Evolutionary conservation across 306 rosid species (phyloP), one percentile per base, ranked within the genome.

Genomic region (Malus asiatica): DNA sequence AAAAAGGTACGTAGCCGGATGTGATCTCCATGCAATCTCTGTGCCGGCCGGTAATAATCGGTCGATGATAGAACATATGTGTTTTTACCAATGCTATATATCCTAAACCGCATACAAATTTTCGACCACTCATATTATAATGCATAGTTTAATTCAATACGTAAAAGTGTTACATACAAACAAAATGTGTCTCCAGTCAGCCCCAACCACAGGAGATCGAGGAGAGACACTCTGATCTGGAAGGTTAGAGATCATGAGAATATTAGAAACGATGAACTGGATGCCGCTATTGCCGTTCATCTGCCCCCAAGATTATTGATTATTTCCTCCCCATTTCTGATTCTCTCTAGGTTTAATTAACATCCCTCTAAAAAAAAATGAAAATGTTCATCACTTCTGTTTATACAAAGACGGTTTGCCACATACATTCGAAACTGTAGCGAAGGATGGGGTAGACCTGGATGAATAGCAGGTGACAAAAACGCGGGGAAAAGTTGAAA

Each of bases 221-320:
- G 32, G 20, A 8, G 55, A n/a, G 55, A 3, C 13, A 3, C 29
- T 73, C 74, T 33, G 66, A 74, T 73, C 55, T n/a, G 65, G 79
- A 67, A 65, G 76, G 78, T 80, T 77, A 72, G 75, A 76, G 83
- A 82, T 81, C 61, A 71, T 76, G 52, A 77, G 84, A 83, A 81
- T 74, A 45, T 62, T 42, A 42, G 22, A 64, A 30, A 48, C 8
- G 55, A 66, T 86, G 79, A 83, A 85, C 88, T 88, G 92, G 86
- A 84, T 67, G 82, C 79, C 83, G 86, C 85, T 77, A 27, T 48
- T 18, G 45, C 48, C 57, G 14, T 12, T 7, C 46, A 35, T 35
- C 6, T 8, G 62, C 32, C 70, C 78, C 11, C 40, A 62, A 35
- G 48, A 69, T 25, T 45, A 23, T 69, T 45, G 27, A 14, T 16